A percentile compares a stretch with the other conserved stretches of the same genome.
Evolutionary conservation across 306 rosid species (phyloP).

Genomic region (Nissolia schottii): DNA sequence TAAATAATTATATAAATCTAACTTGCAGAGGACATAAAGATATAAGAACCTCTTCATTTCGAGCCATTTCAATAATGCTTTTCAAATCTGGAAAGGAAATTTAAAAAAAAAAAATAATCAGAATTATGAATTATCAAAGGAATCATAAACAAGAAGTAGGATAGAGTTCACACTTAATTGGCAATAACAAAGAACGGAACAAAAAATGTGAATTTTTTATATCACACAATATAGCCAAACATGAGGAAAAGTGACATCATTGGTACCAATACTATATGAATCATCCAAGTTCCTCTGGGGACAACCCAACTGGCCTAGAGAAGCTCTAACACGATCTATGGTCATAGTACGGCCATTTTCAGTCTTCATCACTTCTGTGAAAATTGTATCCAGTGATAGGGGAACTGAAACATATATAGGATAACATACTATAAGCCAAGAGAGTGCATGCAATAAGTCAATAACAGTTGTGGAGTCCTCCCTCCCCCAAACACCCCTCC

Average conservation of each 20-base stretch:
- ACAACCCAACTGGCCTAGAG: conserved; percentile 62
- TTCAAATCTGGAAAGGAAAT: conserved; percentile 61
- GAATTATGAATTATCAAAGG: conserved; percentile 14
- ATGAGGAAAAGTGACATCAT: not conserved
- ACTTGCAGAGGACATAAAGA: not conserved
- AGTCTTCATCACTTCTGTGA: conserved; percentile 68
- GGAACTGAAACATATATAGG: conserved; percentile 56
- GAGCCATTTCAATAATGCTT: conserved; percentile 60
- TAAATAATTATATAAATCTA: not conserved
- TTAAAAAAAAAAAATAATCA: not conserved
- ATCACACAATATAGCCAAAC: not conserved
- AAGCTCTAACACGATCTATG: conserved; percentile 58
- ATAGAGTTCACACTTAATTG: conserved; percentile 1
- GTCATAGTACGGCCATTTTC: conserved; percentile 68
- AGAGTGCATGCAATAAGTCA: not conserved
- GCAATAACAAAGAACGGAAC: conserved; percentile 3
- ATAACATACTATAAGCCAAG: conserved; percentile 17
- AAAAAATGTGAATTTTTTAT: not conserved
- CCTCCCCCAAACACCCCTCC: too few relatives aligned
- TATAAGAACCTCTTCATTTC: conserved; percentile 66
- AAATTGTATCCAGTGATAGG: conserved; percentile 49
- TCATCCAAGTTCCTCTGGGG: conserved; percentile 43
- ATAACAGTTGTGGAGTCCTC: not conserved
- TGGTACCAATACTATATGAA: conserved; percentile 53
- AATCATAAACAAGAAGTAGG: not conserved